phyloP scores from a whole-genome alignment of 2,329 filamentous ascomycete genomes.

The Fusarium fracticaudum region DNA sequence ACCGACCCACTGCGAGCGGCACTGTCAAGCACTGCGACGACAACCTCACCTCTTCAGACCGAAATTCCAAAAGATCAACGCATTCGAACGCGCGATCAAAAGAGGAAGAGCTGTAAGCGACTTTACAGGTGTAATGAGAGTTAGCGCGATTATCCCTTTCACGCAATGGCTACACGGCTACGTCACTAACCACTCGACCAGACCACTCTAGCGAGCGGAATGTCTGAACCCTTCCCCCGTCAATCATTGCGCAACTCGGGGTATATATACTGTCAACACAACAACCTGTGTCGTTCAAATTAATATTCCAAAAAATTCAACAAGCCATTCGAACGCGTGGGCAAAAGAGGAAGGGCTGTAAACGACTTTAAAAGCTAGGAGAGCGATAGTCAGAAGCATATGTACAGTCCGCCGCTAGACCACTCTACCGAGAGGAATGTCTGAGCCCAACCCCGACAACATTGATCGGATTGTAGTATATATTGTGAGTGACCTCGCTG shows the following conservation, averaged over 20 bases:
- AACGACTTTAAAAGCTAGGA: neutral
- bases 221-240: neutral
- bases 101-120: neutral
- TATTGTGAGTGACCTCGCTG: rapidly evolving
- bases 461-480: neutral
- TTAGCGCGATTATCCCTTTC: neutral
- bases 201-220: neutral
- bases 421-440: neutral
- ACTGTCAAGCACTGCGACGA: neutral
- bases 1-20: neutral
- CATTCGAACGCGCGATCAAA: neutral
- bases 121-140: neutral
- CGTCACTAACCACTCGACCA: neutral
- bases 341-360: neutral
- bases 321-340: neutral
- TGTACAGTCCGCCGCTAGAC: neutral
- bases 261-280: neutral
- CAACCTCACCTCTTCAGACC: neutral
- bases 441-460: neutral
- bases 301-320: rapidly evolving
- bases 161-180: neutral
- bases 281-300: too few relatives aligned
- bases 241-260: neutral
- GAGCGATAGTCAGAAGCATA: too few relatives aligned
- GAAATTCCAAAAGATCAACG: neutral